A percentile compares a stretch with the other conserved stretches of the same genome.
Evolutionary conservation across 768 basidiomycete genomes (phyloP).

Genomic region (Trametes cingulata): DNA sequence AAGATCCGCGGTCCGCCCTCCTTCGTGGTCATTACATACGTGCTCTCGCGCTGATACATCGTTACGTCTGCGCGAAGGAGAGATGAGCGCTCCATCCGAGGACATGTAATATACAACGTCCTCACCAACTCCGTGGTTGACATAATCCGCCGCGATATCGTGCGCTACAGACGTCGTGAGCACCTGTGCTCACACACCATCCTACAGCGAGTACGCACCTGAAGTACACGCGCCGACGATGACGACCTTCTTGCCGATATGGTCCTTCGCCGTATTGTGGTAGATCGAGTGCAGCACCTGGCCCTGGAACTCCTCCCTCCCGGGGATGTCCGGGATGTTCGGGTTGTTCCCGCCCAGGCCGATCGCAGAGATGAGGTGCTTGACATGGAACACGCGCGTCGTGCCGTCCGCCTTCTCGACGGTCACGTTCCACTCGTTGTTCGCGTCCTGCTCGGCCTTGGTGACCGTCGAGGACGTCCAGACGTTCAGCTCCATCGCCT

Average conservation of each 20-base stretch:
- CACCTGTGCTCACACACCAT: background rate
- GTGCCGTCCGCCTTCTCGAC: conserved; percentile 39
- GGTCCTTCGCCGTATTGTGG: conserved; percentile 56
- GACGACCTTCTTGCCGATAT: conserved; percentile 67
- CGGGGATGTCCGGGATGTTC: conserved; percentile 37
- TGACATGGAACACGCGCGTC: conserved; percentile 30
- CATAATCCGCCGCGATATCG: conserved; percentile 51
- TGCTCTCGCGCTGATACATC: conserved; percentile 56
- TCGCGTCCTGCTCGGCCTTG: conserved; percentile 23
- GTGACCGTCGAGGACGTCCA: conserved; percentile 52
- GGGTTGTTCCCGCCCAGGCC: conserved; percentile 42
- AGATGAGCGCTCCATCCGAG: background rate
- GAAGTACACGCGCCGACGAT: conserved; percentile 70
- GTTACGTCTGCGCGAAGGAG: conserved; percentile 46
- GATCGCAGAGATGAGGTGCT: conserved; percentile 42
- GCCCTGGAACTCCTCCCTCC: conserved; percentile 62
- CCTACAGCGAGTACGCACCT: conserved; percentile 31
- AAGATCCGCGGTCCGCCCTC: conserved; percentile 37
- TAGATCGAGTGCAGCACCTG: conserved; percentile 57
- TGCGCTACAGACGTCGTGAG: conserved; percentile 34
- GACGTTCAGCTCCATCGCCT: conserved; percentile 59
- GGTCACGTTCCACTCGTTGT: conserved; percentile 32
- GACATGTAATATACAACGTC: background rate
- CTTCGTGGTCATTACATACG: conserved; percentile 46
- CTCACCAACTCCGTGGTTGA: conserved; percentile 46